Base-by-base conservation (phyloP, 139 green algal species). In the Coelastrella sp. region DNA sequence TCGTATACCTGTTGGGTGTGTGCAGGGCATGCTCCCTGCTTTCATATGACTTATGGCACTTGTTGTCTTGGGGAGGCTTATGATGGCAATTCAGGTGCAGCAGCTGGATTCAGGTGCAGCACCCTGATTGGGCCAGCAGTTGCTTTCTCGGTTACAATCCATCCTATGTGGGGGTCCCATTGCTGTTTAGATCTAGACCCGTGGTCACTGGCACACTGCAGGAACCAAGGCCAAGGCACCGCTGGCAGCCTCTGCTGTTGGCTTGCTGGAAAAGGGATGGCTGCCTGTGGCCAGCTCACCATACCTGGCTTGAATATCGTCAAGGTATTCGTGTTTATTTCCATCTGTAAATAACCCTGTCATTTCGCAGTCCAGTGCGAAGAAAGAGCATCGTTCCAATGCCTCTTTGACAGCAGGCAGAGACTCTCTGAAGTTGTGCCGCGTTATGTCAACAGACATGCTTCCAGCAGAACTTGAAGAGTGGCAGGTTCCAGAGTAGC, bases 321-420 rank as follows among this genome's bases (percentile, higher is more conserved):
- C 96, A 82, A 97, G 88, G 66, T 92, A 97, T 8, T 88, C 65
- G 17, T 92, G 90, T n/a, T 81, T 79, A 8, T 68, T 87, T 9
- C 93, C 90, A 15, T 95, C 87, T 25, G 74, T 88, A 82, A 96
- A 95, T 70, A 98, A 88, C 0, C 96, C 96, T n/a, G 95, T 97
- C 95, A 97, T 97, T 83, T 97, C 96, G 72, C 93, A 95, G 92
- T 97, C 96, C 59, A 97, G 91, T 11, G 94, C 78, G 82, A 90
- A 95, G 73, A 96, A 96, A 56, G 80, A 70, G 79, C 93, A 95
- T 0, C 76, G 83, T 14, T 87, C 78, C 17, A 96, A 84, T 6
- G 94, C 93, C 25, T 94, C 87, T 57, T 86, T 84, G 7, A 97
- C 90, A 9, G 88, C n/a, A 12, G 95, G 95, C 61, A 97, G 74